Percentiles rank a stretch among this genome's conserved stretches.
phyloP scores from a whole-genome alignment of 2,329 filamentous ascomycete species.

The Trichoderma endophyticum region DNA sequence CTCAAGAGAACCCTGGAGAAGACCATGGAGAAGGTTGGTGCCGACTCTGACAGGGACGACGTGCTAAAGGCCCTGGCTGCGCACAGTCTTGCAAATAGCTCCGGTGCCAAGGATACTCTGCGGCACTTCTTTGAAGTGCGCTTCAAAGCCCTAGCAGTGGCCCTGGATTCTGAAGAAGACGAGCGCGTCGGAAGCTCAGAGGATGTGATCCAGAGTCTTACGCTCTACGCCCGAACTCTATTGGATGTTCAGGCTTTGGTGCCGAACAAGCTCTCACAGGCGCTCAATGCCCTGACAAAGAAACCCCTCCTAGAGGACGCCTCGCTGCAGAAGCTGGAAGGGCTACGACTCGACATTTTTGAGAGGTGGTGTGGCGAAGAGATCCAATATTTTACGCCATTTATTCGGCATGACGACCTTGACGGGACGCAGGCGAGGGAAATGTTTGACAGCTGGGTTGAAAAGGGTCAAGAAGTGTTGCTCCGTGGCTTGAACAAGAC shows the following conservation, averaged over 20 bases:
- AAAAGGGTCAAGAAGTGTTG: conserved; percentile 56
- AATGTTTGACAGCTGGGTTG: conserved; percentile 62
- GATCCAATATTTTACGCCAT: conserved; percentile 80
- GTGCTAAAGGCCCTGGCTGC: conserved; percentile 75
- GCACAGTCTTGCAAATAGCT: conserved; percentile 77
- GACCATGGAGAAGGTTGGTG: conserved; percentile 61
- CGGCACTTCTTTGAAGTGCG: conserved; percentile 74
- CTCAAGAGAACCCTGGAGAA: conserved; percentile 67
- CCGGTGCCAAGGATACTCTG: conserved; percentile 74
- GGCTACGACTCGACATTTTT: conserved; percentile 73
- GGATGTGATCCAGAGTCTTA: conserved; percentile 62
- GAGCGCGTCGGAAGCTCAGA: conserved; percentile 38
- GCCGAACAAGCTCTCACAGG: conserved; percentile 67
- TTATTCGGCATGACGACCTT: conserved; percentile 77
- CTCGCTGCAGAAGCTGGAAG: conserved; percentile 62
- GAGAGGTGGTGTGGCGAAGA: conserved; percentile 79
- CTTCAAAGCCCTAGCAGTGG: conserved; percentile 62
- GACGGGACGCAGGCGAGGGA: conserved; percentile 58
- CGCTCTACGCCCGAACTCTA: conserved; percentile 73
- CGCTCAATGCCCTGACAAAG: conserved; percentile 65
- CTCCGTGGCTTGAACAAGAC: conserved; percentile 60
- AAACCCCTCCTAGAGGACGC: conserved; percentile 69
- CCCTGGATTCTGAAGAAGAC: conserved; percentile 53
- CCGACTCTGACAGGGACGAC: conserved; percentile 44
- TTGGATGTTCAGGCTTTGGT: conserved; percentile 74